Base-by-base conservation (phyloP, 768 basidiomycete genomes). In the Termitomyces sp. region DNA sequence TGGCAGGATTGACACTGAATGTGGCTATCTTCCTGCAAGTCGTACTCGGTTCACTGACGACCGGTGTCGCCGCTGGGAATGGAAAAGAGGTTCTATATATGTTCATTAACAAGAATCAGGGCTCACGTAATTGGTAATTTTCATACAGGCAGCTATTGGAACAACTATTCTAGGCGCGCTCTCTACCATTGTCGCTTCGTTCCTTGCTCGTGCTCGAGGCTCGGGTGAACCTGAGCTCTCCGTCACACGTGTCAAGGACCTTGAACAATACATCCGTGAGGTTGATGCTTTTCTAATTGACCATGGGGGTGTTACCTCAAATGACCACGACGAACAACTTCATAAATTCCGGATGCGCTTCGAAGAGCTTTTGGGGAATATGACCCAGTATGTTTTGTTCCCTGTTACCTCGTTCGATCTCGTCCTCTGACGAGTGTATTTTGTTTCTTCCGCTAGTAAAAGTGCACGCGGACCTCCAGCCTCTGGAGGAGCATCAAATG, bases 151-250 rank as follows among this genome's bases (percentile, higher is more conserved):
- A 1, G 73, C 75, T 12, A 58, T 77, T 6, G 65, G 66, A 55
- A 76, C 75, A 3, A 70, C 75, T 4, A 60, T 78, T 39, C 69
- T 78, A 6, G 78, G 76, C 76, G 88, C 82, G 9, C 58, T 87
- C 6, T 71, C 87, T 4, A 92, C 89, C 0, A 24, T 90, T 20
- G 79, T 86, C 11, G 88, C 89, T 18, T 85, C 88, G 2, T 91
- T 86, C 68, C 76, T 92, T 24, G 89, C 89, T 3, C 82, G 84
- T 18, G 78, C 81, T 16, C 83, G 88, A 34, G 87, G 87, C 9
- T 84, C 87, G 1, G 81, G 82, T 34, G 88, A 91, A 63, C 89
- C 89, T 3, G 86, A 90, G 62, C 59, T 79, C 18, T 88, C 86
- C 2, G 75, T 77, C 27, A 68, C 73, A 1, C 81, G 83, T 8